These are phyloP conservation scores for Pleurotus citrinopileatus DNA, from an alignment of 768 basidiomycete genomes.

Conservation along the genomic window DNA sequence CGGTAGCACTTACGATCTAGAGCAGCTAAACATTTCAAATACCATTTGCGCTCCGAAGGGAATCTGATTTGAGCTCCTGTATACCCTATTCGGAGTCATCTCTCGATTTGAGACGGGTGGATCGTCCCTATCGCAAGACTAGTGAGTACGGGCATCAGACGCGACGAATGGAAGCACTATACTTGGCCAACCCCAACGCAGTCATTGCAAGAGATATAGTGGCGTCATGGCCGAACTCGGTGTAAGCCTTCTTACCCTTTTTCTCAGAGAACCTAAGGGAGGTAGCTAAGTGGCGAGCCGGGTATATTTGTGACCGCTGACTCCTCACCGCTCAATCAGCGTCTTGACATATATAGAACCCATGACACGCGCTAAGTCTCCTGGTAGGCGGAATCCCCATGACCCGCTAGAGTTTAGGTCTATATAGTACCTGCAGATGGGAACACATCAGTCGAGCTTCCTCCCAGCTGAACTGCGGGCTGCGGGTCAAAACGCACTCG, in stretches of 20 bases:
- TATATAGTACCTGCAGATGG: slow-evolving; percentile 34
- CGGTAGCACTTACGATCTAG: slow-evolving; percentile 23
- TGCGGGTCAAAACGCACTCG: slow-evolving; percentile 24
- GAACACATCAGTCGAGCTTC: not conserved
- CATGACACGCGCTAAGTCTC: slow-evolving; percentile 29
- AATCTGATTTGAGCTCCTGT: slow-evolving; percentile 34
- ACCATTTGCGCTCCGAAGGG: slow-evolving; percentile 42
- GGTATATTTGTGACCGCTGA: not conserved
- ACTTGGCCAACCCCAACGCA: slow-evolving; percentile 36
- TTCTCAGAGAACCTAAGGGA: slow-evolving; percentile 31
- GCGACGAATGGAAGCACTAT: not conserved
- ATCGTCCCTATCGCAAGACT: slow-evolving; percentile 25
- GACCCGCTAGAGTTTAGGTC: slow-evolving; percentile 33
- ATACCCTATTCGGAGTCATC: slow-evolving; percentile 26
- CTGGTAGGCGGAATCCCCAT: slow-evolving; percentile 32
- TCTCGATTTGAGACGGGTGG: slow-evolving; percentile 24
- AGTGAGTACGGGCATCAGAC: not conserved
- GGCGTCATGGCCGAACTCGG: slow-evolving; percentile 42
- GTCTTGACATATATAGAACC: slow-evolving; percentile 36
- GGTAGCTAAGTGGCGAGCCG: not conserved
- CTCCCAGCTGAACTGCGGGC: too few species aligned
- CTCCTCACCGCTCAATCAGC: slow-evolving; percentile 33
- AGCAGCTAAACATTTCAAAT: slow-evolving; percentile 39
- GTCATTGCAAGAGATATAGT: slow-evolving; percentile 35
- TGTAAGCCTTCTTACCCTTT: slow-evolving; percentile 25